A percentile compares a stretch with the other conserved stretches of the same genome.
phyloP scores from a whole-genome alignment of 2,329 filamentous ascomycete genomes.

The Penicillium nordicum region DNA sequence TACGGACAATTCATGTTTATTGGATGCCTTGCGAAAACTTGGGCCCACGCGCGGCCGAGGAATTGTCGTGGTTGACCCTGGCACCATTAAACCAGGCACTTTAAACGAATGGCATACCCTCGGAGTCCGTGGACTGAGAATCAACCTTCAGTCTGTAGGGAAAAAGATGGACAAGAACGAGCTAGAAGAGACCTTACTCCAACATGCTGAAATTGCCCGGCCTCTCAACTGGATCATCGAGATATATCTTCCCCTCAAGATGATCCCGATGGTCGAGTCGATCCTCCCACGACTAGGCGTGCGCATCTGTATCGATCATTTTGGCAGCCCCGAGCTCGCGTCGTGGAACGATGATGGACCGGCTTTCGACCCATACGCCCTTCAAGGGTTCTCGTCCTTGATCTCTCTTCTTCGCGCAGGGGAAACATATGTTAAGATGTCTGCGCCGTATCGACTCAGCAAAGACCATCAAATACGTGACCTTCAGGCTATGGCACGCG shows the following conservation, averaged over 20 bases:
- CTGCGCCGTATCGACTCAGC: slow-evolving; percentile 56
- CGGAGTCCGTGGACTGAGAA: slow-evolving; percentile 57
- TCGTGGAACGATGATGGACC: slow-evolving; percentile 11
- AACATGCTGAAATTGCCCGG: slow-evolving; percentile 51
- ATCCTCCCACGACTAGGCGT: slow-evolving; percentile 51
- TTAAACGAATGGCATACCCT: slow-evolving; percentile 54
- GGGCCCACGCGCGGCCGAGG: slow-evolving; percentile 52
- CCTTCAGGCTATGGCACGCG: slow-evolving; percentile 48
- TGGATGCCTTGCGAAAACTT: slow-evolving; percentile 52
- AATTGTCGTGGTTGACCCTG: slow-evolving; percentile 56
- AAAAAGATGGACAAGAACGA: slow-evolving; percentile 40
- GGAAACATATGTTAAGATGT: slow-evolving; percentile 57
- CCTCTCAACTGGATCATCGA: slow-evolving; percentile 57
- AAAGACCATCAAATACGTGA: slow-evolving; percentile 44
- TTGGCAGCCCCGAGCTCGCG: slow-evolving; percentile 49
- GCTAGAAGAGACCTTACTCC: slow-evolving; percentile 43
- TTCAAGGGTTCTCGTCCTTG: slow-evolving; percentile 51
- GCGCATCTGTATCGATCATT: slow-evolving; percentile 59
- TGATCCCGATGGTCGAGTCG: slow-evolving; percentile 48
- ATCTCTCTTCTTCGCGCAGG: slow-evolving; percentile 48
- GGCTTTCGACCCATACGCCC: slow-evolving; percentile 41
- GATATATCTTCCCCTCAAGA: slow-evolving; percentile 54
- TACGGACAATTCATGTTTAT: slow-evolving; percentile 57
- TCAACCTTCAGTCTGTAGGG: slow-evolving; percentile 57
- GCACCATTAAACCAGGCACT: slow-evolving; percentile 34